Evolutionary conservation across 306 rosid genomes (phyloP).

Genomic region (Quercus ilex): DNA sequence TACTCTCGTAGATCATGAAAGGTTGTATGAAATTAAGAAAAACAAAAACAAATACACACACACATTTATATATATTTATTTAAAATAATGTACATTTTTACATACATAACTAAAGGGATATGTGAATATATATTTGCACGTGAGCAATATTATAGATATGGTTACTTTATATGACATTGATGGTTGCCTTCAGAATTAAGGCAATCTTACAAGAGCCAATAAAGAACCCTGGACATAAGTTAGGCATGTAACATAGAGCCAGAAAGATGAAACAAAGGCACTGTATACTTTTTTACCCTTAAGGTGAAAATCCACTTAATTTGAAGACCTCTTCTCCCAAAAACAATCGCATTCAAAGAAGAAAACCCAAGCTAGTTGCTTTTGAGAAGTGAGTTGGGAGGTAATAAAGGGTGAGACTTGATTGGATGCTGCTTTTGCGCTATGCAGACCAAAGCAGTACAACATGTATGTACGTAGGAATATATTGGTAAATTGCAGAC

Average conservation of each 20-base stretch:
- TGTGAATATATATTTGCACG: neutral
- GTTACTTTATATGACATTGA: neutral
- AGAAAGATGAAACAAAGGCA: constrained; percentile 28
- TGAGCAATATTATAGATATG: neutral
- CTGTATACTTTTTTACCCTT: neutral
- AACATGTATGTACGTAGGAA: too few species aligned
- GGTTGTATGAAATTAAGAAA: too few species aligned
- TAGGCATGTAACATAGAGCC: neutral
- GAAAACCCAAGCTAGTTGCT: neutral
- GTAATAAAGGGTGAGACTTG: neutral
- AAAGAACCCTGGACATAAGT: neutral
- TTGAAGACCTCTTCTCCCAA: too few species aligned
- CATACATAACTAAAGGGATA: neutral
- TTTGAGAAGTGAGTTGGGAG: too few species aligned
- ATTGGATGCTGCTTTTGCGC: neutral
- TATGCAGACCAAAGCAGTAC: too few species aligned
- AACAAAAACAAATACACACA: too few species aligned
- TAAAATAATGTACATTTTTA: neutral
- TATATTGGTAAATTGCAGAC: too few species aligned
- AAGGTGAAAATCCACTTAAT: too few species aligned
- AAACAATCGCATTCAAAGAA: neutral
- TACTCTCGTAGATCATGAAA: too few species aligned
- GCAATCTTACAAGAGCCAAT: constrained; percentile 20
- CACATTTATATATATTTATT: too few species aligned
- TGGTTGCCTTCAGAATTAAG: constrained; percentile 31